Evolutionary conservation across 345 rosid genomes (phyloP).

Genomic region (Sapria himalayana): DNA sequence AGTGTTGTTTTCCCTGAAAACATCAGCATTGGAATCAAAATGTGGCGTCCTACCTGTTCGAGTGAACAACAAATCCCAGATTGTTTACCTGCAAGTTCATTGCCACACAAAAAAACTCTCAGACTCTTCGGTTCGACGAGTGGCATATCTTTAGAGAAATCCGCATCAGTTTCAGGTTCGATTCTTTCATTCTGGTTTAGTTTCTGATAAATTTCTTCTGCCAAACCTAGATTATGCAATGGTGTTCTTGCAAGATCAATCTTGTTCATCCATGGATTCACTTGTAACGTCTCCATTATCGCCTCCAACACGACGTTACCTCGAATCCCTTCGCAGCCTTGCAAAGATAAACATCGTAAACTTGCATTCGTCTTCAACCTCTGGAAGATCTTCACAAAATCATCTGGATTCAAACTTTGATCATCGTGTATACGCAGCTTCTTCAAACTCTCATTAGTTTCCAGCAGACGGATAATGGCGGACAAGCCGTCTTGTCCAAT

Average conservation of each 20-base stretch:
- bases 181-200: constrained; percentile 47
- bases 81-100: constrained; percentile 60
- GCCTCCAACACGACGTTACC: constrained; percentile 47
- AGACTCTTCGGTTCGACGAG: constrained; percentile 64
- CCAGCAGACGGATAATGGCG: constrained; percentile 55
- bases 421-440: constrained; percentile 55
- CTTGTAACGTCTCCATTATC: constrained; percentile 54
- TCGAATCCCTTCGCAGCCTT: constrained; percentile 72
- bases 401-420: constrained; percentile 53
- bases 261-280: constrained; percentile 78
- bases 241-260: constrained; percentile 71
- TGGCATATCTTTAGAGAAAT: constrained; percentile 69
- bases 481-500: constrained; percentile 68
- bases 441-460: constrained; percentile 47
- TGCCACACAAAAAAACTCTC: constrained; percentile 82
- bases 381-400: constrained; percentile 44
- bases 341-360: constrained; percentile 46
- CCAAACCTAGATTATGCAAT: constrained; percentile 44
- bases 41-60: background rate
- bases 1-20: constrained; percentile 59
- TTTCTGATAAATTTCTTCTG: constrained; percentile 49
- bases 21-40: background rate
- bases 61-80: constrained; percentile 1
- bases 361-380: constrained; percentile 58
- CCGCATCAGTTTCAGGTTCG: constrained; percentile 30